Conservation (phyloP, 192 early-diverging fungal genomes). For the Backusella tarrabulga region DNA sequence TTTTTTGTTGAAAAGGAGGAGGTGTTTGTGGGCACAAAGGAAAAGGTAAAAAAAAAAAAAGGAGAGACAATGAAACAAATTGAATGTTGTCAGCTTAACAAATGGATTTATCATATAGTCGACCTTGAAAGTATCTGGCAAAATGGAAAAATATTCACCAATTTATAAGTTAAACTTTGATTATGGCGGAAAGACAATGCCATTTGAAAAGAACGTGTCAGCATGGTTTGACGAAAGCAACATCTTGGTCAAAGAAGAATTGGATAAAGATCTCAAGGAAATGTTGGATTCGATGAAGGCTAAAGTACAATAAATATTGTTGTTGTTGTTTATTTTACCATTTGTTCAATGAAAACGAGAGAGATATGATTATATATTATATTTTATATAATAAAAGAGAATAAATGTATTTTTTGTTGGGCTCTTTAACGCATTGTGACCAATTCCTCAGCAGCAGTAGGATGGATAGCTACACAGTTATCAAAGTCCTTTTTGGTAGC, state of each 20-base stretch:
- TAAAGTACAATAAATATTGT: not conserved
- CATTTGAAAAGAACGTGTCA: not conserved
- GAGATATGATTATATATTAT: not conserved
- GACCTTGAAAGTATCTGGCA: not conserved
- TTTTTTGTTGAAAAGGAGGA: slow-evolving; percentile 64
- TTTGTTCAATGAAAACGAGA: not conserved
- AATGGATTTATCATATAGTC: not conserved
- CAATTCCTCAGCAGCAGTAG: slow-evolving; percentile 93
- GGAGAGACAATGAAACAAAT: too few relatives aligned
- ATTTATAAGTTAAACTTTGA: not conserved
- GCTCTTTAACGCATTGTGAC: slow-evolving; percentile 52
- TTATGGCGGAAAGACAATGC: not conserved
- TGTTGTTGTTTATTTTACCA: not conserved
- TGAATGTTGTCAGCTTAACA: not conserved
- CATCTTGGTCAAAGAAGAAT: not conserved
- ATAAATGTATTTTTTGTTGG: not conserved
- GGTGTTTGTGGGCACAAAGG: slow-evolving; percentile 55
- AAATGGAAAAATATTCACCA: slow-evolving; percentile 7
- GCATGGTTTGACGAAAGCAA: not conserved
- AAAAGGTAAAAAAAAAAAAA: not conserved
- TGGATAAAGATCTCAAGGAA: slow-evolving; percentile 8
- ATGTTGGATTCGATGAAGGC: not conserved
- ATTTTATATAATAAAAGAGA: not conserved
- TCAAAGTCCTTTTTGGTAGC: slow-evolving; percentile 97
- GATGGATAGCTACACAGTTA: slow-evolving; percentile 93